These are phyloP conservation scores for Coemansia sp. DNA, from an alignment of 192 early-diverging fungal genomes.

Conservation along the genomic window DNA sequence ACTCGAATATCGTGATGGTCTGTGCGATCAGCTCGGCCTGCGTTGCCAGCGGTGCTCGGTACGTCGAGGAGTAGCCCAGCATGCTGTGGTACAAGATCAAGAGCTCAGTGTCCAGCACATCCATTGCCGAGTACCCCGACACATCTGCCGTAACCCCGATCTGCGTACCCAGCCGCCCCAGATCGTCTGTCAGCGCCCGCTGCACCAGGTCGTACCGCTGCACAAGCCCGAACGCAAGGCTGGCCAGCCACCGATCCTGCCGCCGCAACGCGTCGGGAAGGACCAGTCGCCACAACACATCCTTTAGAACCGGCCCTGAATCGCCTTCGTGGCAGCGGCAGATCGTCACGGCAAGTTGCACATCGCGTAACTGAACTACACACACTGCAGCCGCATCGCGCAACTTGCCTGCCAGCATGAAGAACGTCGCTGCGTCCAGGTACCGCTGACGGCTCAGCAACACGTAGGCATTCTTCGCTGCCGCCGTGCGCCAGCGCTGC, in stretches of 20 bases:
- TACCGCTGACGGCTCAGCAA: constrained; percentile 91
- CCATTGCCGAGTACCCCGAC: constrained; percentile 30
- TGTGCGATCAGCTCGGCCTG: constrained; percentile 47
- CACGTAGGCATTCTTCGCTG: constrained; percentile 98
- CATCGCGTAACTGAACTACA: constrained; percentile 83
- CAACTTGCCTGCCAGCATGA: constrained; percentile 82
- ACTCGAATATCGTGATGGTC: constrained; percentile 49
- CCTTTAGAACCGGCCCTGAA: constrained; percentile 39
- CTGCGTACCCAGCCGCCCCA: constrained; percentile 21
- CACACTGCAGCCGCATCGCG: constrained; percentile 91
- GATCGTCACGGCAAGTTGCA: constrained; percentile 86
- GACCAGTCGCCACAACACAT: constrained; percentile 29
- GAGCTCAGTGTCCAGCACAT: constrained; percentile 41
- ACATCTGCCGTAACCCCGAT: constrained; percentile 20
- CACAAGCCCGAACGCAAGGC: constrained; percentile 34
- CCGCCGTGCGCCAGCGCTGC: constrained; percentile 86
- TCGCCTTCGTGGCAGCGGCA: constrained; percentile 87
- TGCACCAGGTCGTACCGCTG: constrained; percentile 38
- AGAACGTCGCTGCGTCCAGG: constrained; percentile 92
- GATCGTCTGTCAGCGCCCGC: constrained; percentile 31
- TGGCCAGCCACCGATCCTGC: constrained; percentile 44
- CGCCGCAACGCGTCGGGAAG: constrained; percentile 31
- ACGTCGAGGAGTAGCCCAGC: constrained; percentile 35
- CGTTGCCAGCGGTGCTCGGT: constrained; percentile 31
- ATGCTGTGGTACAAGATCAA: constrained; percentile 42